A percentile compares a stretch with the other conserved stretches of the same genome.
phyloP scores from a whole-genome alignment of 768 basidiomycete genomes.

The Xerocomus brunneocitrinus region DNA sequence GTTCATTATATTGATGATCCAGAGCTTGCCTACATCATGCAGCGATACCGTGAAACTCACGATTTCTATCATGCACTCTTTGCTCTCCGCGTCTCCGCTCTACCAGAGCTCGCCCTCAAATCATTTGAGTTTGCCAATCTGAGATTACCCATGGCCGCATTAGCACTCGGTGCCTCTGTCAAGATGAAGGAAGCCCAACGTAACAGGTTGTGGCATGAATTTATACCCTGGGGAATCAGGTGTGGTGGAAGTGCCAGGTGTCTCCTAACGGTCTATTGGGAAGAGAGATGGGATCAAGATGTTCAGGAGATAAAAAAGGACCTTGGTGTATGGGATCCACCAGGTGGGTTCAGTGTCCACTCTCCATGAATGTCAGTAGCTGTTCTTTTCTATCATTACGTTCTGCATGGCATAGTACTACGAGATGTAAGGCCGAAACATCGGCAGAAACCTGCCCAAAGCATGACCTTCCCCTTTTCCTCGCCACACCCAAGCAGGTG shows the following conservation, averaged over 20 bases:
- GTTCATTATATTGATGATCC: slow-evolving; percentile 94
- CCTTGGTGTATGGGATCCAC: slow-evolving; percentile 81
- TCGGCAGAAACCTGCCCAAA: no score
- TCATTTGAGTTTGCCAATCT: slow-evolving; percentile 92
- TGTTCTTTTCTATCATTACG: neutral
- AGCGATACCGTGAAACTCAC: slow-evolving; percentile 96
- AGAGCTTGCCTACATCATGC: slow-evolving; percentile 96
- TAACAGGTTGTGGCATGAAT: slow-evolving; percentile 65
- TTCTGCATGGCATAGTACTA: neutral
- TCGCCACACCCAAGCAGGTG: no score
- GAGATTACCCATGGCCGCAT: slow-evolving; percentile 79
- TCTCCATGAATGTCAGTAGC: neutral
- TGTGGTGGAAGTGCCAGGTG: slow-evolving; percentile 73
- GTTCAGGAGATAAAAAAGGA: slow-evolving; percentile 80
- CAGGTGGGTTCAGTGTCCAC: slow-evolving; percentile 31
- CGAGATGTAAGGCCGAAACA: no score
- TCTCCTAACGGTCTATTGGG: slow-evolving; percentile 93
- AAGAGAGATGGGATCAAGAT: slow-evolving; percentile 85
- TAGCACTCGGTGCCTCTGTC: slow-evolving; percentile 58
- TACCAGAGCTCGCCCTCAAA: slow-evolving; percentile 91
- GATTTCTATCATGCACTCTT: slow-evolving; percentile 95
- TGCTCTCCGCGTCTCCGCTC: slow-evolving; percentile 83
- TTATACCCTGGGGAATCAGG: slow-evolving; percentile 87
- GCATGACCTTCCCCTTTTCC: no score
- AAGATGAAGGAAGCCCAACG: slow-evolving; percentile 40